These are phyloP conservation scores for Neocatenulostroma microsporum DNA, from an alignment of 2,329 filamentous ascomycete species.

Conservation along the genomic window DNA sequence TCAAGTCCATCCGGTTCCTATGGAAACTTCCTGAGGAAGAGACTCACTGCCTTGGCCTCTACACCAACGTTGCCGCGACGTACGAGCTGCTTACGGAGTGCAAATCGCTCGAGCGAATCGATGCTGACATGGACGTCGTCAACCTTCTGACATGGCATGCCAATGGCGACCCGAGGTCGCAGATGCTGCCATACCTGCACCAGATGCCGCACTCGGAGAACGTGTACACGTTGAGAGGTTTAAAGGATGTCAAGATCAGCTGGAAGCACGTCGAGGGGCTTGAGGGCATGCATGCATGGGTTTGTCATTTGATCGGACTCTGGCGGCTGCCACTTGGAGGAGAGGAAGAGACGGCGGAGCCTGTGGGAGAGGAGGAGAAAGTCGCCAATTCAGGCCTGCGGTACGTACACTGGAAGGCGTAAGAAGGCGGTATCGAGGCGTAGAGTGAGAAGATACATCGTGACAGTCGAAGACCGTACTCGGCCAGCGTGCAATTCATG, in stretches of 20 bases:
- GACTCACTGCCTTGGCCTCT: not conserved
- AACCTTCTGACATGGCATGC: not conserved
- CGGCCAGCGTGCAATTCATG: conserved; percentile 3
- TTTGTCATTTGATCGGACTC: not conserved
- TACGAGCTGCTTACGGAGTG: not conserved
- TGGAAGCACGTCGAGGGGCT: not conserved
- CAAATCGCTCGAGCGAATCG: not conserved
- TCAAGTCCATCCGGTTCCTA: conserved; percentile 1
- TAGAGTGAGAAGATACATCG: too few species aligned
- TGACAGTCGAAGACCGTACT: too few species aligned
- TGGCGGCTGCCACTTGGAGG: conserved; percentile 2
- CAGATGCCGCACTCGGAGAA: not conserved
- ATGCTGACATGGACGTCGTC: not conserved
- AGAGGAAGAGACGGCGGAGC: too few species aligned
- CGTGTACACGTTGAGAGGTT: not conserved
- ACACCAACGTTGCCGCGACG: not conserved
- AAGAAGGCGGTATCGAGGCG: too few species aligned
- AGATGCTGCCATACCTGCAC: not conserved
- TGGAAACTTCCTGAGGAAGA: conserved; percentile 2
- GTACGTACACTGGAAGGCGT: too few species aligned
- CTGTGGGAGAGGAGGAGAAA: too few species aligned
- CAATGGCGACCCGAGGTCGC: not conserved
- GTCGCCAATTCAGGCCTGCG: too few species aligned
- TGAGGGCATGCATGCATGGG: conserved; percentile 1
- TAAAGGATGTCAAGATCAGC: not conserved